Base-by-base conservation (phyloP, 2,329 filamentous ascomycete genomes). In the Pezicula carpinea region DNA sequence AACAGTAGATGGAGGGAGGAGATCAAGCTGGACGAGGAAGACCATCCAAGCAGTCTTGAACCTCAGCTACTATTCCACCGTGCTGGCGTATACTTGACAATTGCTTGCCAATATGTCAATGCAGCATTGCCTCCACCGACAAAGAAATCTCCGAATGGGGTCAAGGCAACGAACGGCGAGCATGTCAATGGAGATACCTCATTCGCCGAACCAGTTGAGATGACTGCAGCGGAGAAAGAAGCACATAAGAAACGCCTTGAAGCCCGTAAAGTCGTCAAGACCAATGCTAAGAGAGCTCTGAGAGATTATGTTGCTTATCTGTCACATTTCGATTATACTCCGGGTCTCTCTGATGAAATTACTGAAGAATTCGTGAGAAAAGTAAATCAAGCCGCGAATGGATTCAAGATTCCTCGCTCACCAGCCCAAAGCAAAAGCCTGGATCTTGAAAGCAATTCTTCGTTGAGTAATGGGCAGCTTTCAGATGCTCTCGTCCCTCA, bases 21-120 rank as follows among this genome's bases (percentile, higher is more conserved):
- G 31, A 64, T 70, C 40, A 76, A 74, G 51, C 59, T 80, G 32
- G 71, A 75, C 42, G 80, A 83, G 44, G 75, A 78, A 55, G 75
- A 87, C 51, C 87, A 91, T 54, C 88, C 88, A 13, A 85, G 75
- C 56, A 88, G 87, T 61, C 70, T 91, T 53, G 84, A 89, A 61
- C 74, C 77, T 40, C 89, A 93, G 60, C 65, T 93, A 4, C 66
- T 88, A 4, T 92, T 93, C 63, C 85, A 91, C 55, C 79, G 89
- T 39, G 89, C 82, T 1, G 79, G 80, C 5, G 81, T 82, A 5
- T 87, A 91, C 62, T 70, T 95, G 31, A 79, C 78, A 4, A 73
- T 89, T 58, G 87, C 89, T 11, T 88, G 80, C 58, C 72, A 82
- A 47, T 70, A 83, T 58, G 77, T 90, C 36, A 68, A 77, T 48